Percentiles rank a stretch among this genome's conserved stretches.
Conservation (phyloP, 2,329 filamentous ascomycete species). For the Colletotrichum sp. region DNA sequence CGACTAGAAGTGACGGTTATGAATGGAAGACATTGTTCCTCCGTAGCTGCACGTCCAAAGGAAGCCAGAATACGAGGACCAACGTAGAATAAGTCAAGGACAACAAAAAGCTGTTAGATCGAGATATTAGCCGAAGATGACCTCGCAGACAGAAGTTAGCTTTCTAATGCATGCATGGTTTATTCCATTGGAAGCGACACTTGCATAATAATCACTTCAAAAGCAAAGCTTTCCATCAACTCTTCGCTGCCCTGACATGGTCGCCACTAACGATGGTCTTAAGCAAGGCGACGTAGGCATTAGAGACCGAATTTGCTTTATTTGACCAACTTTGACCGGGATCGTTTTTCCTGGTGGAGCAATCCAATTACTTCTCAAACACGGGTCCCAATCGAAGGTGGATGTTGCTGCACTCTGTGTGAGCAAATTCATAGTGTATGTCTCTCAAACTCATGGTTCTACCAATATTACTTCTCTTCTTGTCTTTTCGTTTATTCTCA, state of each 20-base stretch:
- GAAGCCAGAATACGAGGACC: too few species aligned
- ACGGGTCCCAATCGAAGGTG: too few species aligned
- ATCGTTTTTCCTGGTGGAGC: background rate
- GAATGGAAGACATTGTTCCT: rapidly evolving
- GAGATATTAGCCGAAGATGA: too few species aligned
- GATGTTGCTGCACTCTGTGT: too few species aligned
- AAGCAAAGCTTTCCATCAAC: background rate
- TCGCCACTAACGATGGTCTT: rapidly evolving
- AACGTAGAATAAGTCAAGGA: too few species aligned
- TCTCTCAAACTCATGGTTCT: background rate
- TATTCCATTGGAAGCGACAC: background rate
- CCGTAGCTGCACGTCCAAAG: too few species aligned
- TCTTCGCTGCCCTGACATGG: rapidly evolving
- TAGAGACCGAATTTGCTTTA: background rate
- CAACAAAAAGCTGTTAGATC: too few species aligned
- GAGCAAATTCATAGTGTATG: too few species aligned
- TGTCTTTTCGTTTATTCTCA: rapidly evolving
- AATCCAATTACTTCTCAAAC: too few species aligned
- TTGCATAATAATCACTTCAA: background rate
- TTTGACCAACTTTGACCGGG: background rate
- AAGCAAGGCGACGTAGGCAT: background rate
- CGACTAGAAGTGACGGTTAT: background rate
- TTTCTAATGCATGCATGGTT: background rate
- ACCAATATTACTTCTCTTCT: background rate
- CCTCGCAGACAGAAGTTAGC: background rate